Evolutionary conservation across 805 yeast genomes (phyloP), one percentile per base, ranked within the genome.

Genomic region (Pichia insulana): DNA sequence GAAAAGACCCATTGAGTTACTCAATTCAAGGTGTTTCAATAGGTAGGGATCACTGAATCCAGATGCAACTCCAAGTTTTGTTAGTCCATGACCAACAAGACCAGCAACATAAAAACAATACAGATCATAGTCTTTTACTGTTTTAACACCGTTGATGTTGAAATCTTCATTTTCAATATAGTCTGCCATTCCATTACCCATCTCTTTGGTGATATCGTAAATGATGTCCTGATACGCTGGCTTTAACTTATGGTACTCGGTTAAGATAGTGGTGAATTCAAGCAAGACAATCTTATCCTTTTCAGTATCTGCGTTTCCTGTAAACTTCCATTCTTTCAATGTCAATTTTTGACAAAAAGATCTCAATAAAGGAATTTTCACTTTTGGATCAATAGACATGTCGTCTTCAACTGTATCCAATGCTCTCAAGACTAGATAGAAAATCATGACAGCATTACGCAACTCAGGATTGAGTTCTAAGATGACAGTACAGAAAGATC

Each of bases 151-250:
- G 47, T 77, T 76, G 50, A 74, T 59, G 60, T 86, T 87, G 67
- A 85, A 85, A 48, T 80, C 73, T 40, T 83, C 92, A 56, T 82
- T 79, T 53, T 73, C 68, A 41, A 84, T 78, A 63, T 89, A 92
- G 57, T 86, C 88, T 27, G 97, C 97, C 98, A 92, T 92, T 43
- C 98, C 98, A 52, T 85, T 78, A 44, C 97, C 98, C 98, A 92
- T 92, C 61, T 81, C 71, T 44, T 68, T 52, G 37, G 96, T 80
- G 53, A 88, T 85, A 48, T 81, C 86, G 52, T 73, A 74, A 51
- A 92, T 77, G 31, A 88, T 79, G 42, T 73, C 83, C 64, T 83
- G 89, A 63, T 87, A 89, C 44, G 71, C 78, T 6, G 84, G 78
- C 56, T 78, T 77, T 56, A 92, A 71, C 46, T 70, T 67, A 59